Conservation (phyloP, 2,329 filamentous ascomycete genomes). For the Fusarium camptoceras region DNA sequence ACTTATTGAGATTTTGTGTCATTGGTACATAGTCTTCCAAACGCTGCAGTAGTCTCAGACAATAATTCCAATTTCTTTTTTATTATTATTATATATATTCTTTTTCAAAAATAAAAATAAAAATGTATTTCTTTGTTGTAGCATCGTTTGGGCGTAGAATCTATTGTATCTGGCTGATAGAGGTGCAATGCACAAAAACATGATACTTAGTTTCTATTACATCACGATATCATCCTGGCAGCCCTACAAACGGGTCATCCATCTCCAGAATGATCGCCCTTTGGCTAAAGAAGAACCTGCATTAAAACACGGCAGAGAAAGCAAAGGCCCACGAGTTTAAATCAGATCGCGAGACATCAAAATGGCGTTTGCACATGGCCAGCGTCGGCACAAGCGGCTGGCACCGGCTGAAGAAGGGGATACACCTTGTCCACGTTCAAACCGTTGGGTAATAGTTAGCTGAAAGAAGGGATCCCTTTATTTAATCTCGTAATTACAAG, state of each 20-base stretch:
- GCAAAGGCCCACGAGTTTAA: conserved; percentile 28
- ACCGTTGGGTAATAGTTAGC: conserved; percentile 35
- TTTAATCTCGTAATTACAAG: conserved; percentile 28
- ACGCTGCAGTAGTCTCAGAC: no score
- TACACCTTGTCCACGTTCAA: conserved; percentile 15
- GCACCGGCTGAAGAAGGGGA: conserved; percentile 26
- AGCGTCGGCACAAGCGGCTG: conserved; percentile 28
- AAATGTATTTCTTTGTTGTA: background rate
- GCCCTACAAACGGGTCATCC: conserved; percentile 7
- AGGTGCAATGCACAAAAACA: background rate
- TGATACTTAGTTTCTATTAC: background rate
- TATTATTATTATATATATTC: no score
- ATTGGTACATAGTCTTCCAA: no score
- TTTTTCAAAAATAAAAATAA: accelerated
- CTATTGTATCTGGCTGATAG: background rate
- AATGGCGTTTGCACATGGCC: background rate
- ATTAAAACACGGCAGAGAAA: background rate
- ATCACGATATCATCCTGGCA: conserved; percentile 8
- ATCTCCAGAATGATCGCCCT: conserved; percentile 14
- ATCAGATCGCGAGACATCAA: background rate
- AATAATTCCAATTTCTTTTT: no score
- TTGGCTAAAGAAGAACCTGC: background rate
- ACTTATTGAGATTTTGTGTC: no score
- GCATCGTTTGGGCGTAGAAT: background rate
- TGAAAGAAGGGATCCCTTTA: conserved; percentile 6